phyloP scores from a whole-genome alignment of 805 yeast species.

The Komagataella mondaviorum region DNA sequence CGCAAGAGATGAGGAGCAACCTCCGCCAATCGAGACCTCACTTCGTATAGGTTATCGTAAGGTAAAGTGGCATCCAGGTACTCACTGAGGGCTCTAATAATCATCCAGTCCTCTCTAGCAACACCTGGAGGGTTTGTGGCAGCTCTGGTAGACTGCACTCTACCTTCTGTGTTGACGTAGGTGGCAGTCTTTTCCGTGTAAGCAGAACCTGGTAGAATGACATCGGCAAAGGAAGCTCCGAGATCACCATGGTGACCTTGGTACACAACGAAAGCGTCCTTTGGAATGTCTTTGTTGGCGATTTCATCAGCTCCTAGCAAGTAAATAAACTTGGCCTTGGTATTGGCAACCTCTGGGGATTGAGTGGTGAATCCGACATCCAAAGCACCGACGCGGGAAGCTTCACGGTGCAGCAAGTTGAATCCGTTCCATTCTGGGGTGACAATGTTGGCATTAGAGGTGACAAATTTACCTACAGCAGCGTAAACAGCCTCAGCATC shows the following conservation, averaged over 20 bases:
- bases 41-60: constrained; percentile 56
- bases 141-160: constrained; percentile 75
- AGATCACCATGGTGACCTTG: constrained; percentile 89
- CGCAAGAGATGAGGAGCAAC: constrained; percentile 72
- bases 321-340: constrained; percentile 62
- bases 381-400: constrained; percentile 78
- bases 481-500: constrained; percentile 53
- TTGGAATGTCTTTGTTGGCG: constrained; percentile 53
- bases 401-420: constrained; percentile 71
- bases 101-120: constrained; percentile 89
- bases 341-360: constrained; percentile 27
- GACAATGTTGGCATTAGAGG: constrained; percentile 41
- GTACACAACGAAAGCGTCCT: constrained; percentile 77
- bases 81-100: constrained; percentile 71
- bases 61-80: constrained; percentile 60
- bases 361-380: constrained; percentile 65
- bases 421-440: constrained; percentile 73
- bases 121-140: constrained; percentile 81
- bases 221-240: constrained; percentile 84
- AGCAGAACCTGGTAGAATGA: constrained; percentile 76
- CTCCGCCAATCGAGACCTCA: constrained; percentile 58
- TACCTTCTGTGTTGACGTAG: constrained; percentile 82
- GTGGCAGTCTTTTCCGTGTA: constrained; percentile 82
- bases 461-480: constrained; percentile 46
- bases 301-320: constrained; percentile 79